Percentiles rank a stretch among this genome's conserved stretches.
phyloP scores from a whole-genome alignment of 2,329 filamentous ascomycete genomes.

The Ascochyta lentis region DNA sequence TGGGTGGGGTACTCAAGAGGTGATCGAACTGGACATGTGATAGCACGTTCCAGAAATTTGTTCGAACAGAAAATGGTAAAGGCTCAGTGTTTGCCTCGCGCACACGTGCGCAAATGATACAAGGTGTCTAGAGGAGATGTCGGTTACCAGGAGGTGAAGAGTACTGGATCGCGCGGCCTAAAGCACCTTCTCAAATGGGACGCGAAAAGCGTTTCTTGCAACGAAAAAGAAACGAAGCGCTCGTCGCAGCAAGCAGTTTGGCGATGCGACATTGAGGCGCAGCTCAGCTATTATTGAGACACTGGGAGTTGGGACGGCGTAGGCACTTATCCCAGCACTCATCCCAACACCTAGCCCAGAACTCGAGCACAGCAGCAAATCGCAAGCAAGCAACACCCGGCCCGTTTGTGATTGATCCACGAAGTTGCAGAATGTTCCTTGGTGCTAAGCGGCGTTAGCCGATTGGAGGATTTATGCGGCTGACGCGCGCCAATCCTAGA shows the following conservation, averaged over 20 bases:
- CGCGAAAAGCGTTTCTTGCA: slow-evolving; percentile 1
- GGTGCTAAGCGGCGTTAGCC: slow-evolving; percentile 16
- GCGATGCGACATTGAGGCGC: slow-evolving; percentile 19
- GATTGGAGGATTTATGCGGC: slow-evolving; percentile 8
- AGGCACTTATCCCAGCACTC: background rate
- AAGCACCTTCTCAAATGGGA: slow-evolving; percentile 7
- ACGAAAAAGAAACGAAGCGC: background rate
- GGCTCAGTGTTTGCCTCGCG: slow-evolving; percentile 6
- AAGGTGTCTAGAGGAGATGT: slow-evolving; percentile 1
- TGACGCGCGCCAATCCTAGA: background rate
- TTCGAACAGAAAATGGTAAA: slow-evolving; percentile 7
- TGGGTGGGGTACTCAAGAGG: slow-evolving; percentile 2
- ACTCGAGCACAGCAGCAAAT: background rate
- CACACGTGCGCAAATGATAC: slow-evolving; percentile 9
- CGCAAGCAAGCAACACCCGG: background rate
- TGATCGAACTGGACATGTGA: background rate
- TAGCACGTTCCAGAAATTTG: background rate
- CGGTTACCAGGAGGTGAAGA: slow-evolving; percentile 5
- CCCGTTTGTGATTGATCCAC: background rate
- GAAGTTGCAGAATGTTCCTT: background rate
- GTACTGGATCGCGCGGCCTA: background rate
- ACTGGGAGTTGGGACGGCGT: background rate
- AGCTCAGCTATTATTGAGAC: slow-evolving; percentile 7
- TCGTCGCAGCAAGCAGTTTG: slow-evolving; percentile 2
- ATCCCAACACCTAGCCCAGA: background rate